phyloP scores from a whole-genome alignment of 345 rosid species.

The Alliaria petiolata region DNA sequence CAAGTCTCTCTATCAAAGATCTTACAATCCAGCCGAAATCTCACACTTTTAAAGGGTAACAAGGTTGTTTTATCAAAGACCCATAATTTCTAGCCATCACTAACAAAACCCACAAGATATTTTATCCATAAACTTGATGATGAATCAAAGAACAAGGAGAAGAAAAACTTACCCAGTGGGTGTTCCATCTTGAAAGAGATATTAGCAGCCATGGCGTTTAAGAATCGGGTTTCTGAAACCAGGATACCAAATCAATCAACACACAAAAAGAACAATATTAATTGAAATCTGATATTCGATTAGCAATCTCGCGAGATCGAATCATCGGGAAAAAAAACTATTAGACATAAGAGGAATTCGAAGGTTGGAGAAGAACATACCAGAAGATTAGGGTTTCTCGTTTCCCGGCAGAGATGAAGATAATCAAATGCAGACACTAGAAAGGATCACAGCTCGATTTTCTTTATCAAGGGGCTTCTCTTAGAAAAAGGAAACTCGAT shows the following conservation, averaged over 20 bases:
- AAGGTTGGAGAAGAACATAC: constrained; percentile 1
- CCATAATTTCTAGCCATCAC: background rate
- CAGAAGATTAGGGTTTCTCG: constrained; percentile 1
- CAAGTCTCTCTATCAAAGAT: background rate
- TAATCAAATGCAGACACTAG: no score
- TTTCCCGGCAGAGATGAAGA: background rate
- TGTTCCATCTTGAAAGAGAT: constrained; percentile 77
- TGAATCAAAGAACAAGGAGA: background rate
- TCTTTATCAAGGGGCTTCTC: background rate
- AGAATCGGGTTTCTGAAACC: constrained; percentile 4
- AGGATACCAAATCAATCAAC: background rate
- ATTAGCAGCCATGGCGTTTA: constrained; percentile 54
- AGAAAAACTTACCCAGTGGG: constrained; percentile 49
- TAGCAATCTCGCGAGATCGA: background rate
- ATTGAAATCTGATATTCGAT: background rate
- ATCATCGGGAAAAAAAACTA: background rate
- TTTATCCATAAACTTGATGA: background rate
- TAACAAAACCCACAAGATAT: background rate
- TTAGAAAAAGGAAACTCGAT: background rate
- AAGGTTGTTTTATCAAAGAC: background rate
- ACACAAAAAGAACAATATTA: background rate
- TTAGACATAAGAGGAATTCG: background rate
- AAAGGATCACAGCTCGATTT: background rate
- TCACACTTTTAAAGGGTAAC: no score
- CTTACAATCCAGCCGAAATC: background rate